Conservation (phyloP, 306 rosid genomes). For the Rubus parviflorus region DNA sequence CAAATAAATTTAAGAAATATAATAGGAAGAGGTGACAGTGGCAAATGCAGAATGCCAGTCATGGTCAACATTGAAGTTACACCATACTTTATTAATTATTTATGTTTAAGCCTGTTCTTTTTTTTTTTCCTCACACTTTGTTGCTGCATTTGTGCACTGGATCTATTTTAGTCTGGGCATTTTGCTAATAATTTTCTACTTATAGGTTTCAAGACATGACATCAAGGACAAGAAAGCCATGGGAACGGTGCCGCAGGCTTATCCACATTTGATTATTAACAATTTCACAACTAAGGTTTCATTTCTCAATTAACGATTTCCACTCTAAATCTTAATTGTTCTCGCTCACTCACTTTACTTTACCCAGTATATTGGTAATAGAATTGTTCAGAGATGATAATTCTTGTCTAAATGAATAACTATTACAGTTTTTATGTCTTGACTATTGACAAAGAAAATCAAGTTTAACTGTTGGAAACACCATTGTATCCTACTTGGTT, state of each 20-base stretch:
- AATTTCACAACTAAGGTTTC: slow-evolving; percentile 86
- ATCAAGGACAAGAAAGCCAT: slow-evolving; percentile 74
- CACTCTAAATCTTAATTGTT: background rate
- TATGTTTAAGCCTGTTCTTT: background rate
- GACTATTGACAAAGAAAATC: background rate
- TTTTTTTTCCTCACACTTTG: background rate
- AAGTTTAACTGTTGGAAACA: slow-evolving; percentile 9
- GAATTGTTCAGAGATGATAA: background rate
- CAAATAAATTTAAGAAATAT: background rate
- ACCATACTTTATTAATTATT: background rate
- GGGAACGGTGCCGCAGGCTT: slow-evolving; percentile 95
- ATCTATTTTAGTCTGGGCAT: slow-evolving; percentile 18
- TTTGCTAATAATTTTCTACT: slow-evolving; percentile 29
- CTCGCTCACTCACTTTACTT: background rate
- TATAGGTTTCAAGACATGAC: slow-evolving; percentile 90
- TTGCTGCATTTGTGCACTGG: background rate
- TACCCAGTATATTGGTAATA: background rate
- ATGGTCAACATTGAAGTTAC: background rate
- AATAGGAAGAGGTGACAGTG: background rate
- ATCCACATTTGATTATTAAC: slow-evolving; percentile 76
- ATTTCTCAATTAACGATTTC: slow-evolving; percentile 17
- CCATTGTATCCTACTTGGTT: background rate
- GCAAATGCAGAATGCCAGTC: background rate
- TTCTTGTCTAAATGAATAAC: background rate
- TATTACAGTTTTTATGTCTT: background rate